A percentile compares a stretch with the other conserved stretches of the same genome.
Evolutionary conservation across 768 basidiomycete species (phyloP).

Genomic region (Serendipita indica): DNA sequence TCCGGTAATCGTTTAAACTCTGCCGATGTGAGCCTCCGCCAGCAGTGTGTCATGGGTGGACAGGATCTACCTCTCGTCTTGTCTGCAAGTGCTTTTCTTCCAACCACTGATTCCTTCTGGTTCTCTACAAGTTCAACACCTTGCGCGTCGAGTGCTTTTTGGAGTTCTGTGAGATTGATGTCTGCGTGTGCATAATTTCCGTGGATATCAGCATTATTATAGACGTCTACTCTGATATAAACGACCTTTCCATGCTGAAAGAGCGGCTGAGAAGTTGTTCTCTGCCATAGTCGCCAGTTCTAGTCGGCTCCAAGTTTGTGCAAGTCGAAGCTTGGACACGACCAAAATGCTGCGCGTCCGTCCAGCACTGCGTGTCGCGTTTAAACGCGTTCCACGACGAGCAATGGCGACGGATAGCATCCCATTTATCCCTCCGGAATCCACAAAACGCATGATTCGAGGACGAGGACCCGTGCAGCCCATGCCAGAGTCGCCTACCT

Average conservation of each 20-base stretch:
- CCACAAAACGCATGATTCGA: conserved; percentile 18
- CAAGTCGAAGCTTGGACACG: neutral
- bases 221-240: conserved; percentile 6
- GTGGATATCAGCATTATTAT: neutral
- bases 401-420: neutral
- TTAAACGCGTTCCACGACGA: neutral
- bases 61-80: conserved; percentile 74
- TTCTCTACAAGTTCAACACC: conserved; percentile 95
- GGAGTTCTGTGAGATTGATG: conserved; percentile 77
- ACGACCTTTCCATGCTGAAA: conserved; percentile 84
- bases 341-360: neutral
- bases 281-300: conserved; percentile 27
- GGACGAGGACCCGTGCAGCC: conserved; percentile 14
- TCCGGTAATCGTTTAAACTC: conserved; percentile 96
- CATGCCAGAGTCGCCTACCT: conserved; percentile 53
- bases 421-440: conserved; percentile 25
- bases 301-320: neutral
- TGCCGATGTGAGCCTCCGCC: conserved; percentile 20
- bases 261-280: conserved; percentile 83
- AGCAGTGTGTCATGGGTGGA: neutral
- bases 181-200: conserved; percentile 29
- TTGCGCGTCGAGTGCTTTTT: conserved; percentile 84
- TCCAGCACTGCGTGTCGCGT: conserved; percentile 3
- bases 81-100: conserved; percentile 86
- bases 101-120: conserved; percentile 92